A percentile compares a stretch with the other conserved stretches of the same genome.
Evolutionary conservation across 2,329 filamentous ascomycete genomes (phyloP).

Genomic region (Endoconidiophora polonica): DNA sequence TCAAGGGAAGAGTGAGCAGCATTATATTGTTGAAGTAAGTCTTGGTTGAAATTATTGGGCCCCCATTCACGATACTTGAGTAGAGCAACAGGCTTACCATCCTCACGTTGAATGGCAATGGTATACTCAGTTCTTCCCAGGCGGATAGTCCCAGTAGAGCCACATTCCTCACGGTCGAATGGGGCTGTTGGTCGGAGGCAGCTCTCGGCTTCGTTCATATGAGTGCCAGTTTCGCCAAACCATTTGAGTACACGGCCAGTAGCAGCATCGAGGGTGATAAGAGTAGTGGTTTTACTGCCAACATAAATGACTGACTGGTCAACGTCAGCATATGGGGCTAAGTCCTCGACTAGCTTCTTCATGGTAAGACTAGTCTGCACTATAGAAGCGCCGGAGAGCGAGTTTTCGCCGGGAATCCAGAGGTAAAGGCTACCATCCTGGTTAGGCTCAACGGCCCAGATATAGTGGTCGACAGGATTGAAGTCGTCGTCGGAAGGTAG

Average conservation of each 20-base stretch:
- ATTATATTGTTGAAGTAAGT: slow-evolving; percentile 66
- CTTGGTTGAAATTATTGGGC: slow-evolving; percentile 77
- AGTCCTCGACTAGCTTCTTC: slow-evolving; percentile 74
- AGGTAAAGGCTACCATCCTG: slow-evolving; percentile 76
- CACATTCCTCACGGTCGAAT: slow-evolving; percentile 60
- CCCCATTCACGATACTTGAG: slow-evolving; percentile 90
- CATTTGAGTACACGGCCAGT: slow-evolving; percentile 70
- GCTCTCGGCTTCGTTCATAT: slow-evolving; percentile 53
- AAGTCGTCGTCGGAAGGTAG: slow-evolving; percentile 43
- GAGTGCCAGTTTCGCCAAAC: slow-evolving; percentile 59
- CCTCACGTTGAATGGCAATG: slow-evolving; percentile 62
- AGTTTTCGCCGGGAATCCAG: slow-evolving; percentile 48
- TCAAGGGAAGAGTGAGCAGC: slow-evolving; percentile 50
- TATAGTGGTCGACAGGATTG: slow-evolving; percentile 60
- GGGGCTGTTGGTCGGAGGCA: slow-evolving; percentile 55
- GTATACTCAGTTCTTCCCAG: slow-evolving; percentile 81
- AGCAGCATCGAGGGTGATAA: slow-evolving; percentile 76
- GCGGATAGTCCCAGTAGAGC: slow-evolving; percentile 62
- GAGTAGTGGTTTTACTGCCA: slow-evolving; percentile 75
- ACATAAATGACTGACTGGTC: slow-evolving; percentile 74
- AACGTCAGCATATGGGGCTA: slow-evolving; percentile 57
- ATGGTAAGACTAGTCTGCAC: slow-evolving; percentile 56
- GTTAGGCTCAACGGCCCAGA: slow-evolving; percentile 91
- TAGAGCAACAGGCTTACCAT: slow-evolving; percentile 65
- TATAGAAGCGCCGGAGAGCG: slow-evolving; percentile 25